These are phyloP conservation scores for Nakazawaea holstii DNA, from an alignment of 805 yeast genomes.

Conservation along the genomic window DNA sequence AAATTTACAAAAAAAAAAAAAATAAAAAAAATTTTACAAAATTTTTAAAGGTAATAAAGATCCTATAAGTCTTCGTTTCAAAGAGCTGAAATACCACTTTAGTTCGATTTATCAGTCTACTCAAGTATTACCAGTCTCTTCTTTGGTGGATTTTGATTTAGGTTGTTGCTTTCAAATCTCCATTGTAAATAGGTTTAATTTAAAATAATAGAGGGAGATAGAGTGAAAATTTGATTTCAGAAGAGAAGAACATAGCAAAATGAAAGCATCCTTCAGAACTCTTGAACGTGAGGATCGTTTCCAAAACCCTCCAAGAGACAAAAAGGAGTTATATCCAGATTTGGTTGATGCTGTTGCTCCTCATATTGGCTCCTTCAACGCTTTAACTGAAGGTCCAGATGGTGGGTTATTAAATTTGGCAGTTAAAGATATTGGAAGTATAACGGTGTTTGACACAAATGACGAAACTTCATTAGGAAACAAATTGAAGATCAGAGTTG, in stretches of 20 bases:
- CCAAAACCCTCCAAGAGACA: constrained; percentile 83
- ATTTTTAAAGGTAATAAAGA: no score
- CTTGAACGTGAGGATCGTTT: constrained; percentile 84
- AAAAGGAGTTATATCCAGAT: constrained; percentile 67
- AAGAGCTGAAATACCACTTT: no score
- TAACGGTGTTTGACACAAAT: constrained; percentile 77
- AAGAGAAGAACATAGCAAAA: constrained; percentile 11
- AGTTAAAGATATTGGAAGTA: constrained; percentile 82
- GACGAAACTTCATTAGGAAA: constrained; percentile 74
- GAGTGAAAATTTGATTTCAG: not conserved
- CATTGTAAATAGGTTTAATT: not conserved
- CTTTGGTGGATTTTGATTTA: not conserved
- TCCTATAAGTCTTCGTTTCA: no score
- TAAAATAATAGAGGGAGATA: not conserved
- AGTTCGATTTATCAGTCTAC: no score
- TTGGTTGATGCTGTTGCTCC: constrained; percentile 89
- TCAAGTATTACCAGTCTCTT: no score
- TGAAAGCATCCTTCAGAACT: constrained; percentile 67
- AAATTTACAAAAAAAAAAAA: no score
- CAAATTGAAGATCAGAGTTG: constrained; percentile 79
- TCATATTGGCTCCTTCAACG: constrained; percentile 94
- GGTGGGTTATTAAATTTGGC: constrained; percentile 85
- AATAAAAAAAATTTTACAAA: not conserved
- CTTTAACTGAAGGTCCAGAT: constrained; percentile 80
- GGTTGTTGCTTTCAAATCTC: not conserved